Evolutionary conservation across 2,329 filamentous ascomycete genomes (phyloP).

Genomic region (Colletotrichum sp.): DNA sequence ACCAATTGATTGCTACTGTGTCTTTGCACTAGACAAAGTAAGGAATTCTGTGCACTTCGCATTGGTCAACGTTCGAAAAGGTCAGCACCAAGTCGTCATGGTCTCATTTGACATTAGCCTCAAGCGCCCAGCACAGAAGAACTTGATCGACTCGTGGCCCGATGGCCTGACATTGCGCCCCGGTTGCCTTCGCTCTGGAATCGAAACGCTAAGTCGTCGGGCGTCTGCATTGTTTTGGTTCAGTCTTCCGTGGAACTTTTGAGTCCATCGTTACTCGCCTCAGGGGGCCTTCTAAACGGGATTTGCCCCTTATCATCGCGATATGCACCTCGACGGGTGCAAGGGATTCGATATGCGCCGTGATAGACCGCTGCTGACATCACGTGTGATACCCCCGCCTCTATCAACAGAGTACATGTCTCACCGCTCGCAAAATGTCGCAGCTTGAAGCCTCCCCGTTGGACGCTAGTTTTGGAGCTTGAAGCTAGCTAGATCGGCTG

Average conservation of each 20-base stretch:
- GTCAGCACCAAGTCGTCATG: not conserved
- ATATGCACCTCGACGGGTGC: not conserved
- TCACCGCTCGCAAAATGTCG: not conserved
- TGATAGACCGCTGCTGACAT: not conserved
- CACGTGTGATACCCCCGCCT: not conserved
- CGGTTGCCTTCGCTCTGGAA: not conserved
- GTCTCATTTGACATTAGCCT: not conserved
- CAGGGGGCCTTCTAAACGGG: not conserved
- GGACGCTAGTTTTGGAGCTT: not conserved
- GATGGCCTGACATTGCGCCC: not conserved
- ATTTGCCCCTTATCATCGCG: not conserved
- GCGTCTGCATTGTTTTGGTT: not conserved
- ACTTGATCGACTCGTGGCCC: accelerated
- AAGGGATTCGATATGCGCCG: not conserved
- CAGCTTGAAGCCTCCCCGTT: accelerated
- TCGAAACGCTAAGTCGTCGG: not conserved
- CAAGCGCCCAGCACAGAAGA: not conserved
- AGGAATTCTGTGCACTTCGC: accelerated
- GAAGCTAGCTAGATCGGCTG: not conserved
- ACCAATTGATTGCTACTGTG: not conserved
- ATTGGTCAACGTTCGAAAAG: not conserved
- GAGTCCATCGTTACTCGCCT: not conserved
- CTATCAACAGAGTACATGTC: not conserved
- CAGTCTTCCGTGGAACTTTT: not conserved
- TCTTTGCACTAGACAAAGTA: not conserved